phyloP scores from a whole-genome alignment of 1,284 basidiomycete species.

The Ganoderma multipileum region DNA sequence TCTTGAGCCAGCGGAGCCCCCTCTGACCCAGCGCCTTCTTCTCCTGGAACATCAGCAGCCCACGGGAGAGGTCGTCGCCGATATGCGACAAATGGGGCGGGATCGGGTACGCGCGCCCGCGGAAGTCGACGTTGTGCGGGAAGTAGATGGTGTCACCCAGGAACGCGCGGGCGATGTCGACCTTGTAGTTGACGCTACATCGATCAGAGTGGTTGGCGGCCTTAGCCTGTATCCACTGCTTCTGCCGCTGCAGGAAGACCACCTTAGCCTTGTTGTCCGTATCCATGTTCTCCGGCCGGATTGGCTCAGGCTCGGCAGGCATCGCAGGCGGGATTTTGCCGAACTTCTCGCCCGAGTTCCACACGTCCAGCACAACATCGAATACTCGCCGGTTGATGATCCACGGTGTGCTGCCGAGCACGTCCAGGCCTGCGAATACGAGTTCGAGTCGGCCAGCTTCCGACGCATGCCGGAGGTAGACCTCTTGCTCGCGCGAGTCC shows the following conservation, averaged over 20 bases:
- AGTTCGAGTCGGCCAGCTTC: conserved; percentile 82
- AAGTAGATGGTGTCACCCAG: conserved; percentile 89
- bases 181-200: conserved; percentile 96
- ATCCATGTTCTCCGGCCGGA: conserved; percentile 65
- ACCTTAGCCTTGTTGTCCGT: conserved; percentile 73
- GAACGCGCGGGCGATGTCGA: conserved; percentile 95
- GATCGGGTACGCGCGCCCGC: conserved; percentile 96
- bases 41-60: conserved; percentile 87
- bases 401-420: conserved; percentile 93
- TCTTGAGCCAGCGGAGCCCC: conserved; percentile 87
- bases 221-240: conserved; percentile 66
- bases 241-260: conserved; percentile 67
- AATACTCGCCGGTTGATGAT: conserved; percentile 83
- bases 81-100: conserved; percentile 97
- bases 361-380: conserved; percentile 76
- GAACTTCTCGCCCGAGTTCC: conserved; percentile 85
- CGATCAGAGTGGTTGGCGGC: conserved; percentile 89
- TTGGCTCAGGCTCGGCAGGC: conserved; percentile 69
- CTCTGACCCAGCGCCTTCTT: conserved; percentile 81
- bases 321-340: conserved; percentile 79
- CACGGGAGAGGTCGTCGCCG: conserved; percentile 93
- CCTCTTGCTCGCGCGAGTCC: conserved; percentile 87
- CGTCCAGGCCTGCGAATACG: conserved; percentile 90
- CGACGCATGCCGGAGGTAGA: conserved; percentile 83
- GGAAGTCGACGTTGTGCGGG: conserved; percentile 98